Base-by-base conservation (phyloP, 1,284 basidiomycete genomes). In the Rhodofomes roseus region DNA sequence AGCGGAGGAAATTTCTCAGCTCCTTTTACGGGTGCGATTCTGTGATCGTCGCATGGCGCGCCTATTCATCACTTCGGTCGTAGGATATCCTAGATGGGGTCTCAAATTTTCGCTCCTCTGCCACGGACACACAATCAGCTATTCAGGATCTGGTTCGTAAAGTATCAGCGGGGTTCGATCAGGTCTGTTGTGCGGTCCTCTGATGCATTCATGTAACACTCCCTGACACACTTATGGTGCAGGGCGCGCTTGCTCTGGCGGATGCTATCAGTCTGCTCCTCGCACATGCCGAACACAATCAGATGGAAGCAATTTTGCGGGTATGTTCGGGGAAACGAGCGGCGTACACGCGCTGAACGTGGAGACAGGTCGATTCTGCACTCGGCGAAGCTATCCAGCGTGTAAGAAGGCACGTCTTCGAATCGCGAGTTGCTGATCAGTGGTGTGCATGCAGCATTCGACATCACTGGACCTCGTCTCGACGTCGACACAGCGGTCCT, bases 31-130 rank as follows among this genome's bases (percentile, higher is more conserved):
- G 64, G 78, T 80, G 25, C n/a, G 25, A 12, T 23, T 4, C 29
- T 25, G 25, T 6, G 11, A 23, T 20, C 4, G 20, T 5, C 34
- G 12, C 34, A 23, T 51, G n/a, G n/a, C 12, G 2, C n/a, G 31
- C 22, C n/a, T n/a, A n/a, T 39, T 44, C 39, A 27, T 41, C 20
- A 57, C n/a, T 22, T 20, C 20, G 7, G 6, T 52, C 8, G 18
- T 57, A 78, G 75, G 66, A 66, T n/a, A 63, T 76, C 63, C 67
- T 59, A 43, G 61, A 59, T 54, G 43, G 68, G 27, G 39, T 77
- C 16, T 63, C 60, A n/a, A 56, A 63, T 2, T 51, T 77, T 34
- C 68, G 58, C 22, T 55, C 63, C 29, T 68, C 71, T 1, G 65
- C 69, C 29, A 60, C 46, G 16, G 63, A 58, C 12, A 57, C 74